A percentile compares a stretch with the other conserved stretches of the same genome.
Evolutionary conservation across 2,329 filamentous ascomycete genomes (phyloP).

Genomic region (Zalaria sp.): DNA sequence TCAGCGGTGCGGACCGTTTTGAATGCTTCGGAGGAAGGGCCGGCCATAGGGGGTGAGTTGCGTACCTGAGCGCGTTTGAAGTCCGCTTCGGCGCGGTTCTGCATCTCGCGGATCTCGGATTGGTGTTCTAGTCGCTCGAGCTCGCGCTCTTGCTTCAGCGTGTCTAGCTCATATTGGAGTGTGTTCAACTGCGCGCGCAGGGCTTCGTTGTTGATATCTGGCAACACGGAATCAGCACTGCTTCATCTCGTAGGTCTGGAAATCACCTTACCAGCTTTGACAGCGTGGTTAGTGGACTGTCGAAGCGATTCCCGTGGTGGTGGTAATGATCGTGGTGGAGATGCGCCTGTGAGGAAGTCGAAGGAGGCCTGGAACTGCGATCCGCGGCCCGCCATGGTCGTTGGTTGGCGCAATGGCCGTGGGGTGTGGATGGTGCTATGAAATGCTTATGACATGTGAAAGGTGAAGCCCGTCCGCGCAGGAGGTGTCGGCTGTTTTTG

Average conservation of each 20-base stretch:
- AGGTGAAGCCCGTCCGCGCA: no score
- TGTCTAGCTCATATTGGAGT: conserved; percentile 75
- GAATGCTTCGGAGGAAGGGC: no score
- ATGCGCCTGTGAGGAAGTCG: conserved; percentile 33
- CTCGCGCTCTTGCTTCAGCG: conserved; percentile 75
- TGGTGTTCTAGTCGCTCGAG: conserved; percentile 65
- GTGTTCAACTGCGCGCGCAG: conserved; percentile 82
- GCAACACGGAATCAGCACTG: no score
- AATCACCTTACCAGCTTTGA: conserved; percentile 15
- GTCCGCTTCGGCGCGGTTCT: conserved; percentile 72
- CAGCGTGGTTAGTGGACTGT: conserved; percentile 24
- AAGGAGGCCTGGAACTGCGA: conserved; percentile 18
- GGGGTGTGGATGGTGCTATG: no score
- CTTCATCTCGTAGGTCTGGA: not conserved
- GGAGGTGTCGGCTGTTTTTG: no score
- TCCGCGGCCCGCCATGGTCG: no score
- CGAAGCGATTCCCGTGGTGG: conserved; percentile 29
- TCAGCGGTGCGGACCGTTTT: no score
- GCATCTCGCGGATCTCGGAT: conserved; percentile 68
- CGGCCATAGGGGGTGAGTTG: no score
- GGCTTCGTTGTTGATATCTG: conserved; percentile 47
- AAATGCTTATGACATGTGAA: no score
- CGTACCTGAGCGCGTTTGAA: conserved; percentile 50
- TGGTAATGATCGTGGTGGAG: conserved; percentile 18
- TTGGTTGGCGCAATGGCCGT: no score